Conservation (phyloP, 306 rosid species). For the Cicer pinnatifidum region DNA sequence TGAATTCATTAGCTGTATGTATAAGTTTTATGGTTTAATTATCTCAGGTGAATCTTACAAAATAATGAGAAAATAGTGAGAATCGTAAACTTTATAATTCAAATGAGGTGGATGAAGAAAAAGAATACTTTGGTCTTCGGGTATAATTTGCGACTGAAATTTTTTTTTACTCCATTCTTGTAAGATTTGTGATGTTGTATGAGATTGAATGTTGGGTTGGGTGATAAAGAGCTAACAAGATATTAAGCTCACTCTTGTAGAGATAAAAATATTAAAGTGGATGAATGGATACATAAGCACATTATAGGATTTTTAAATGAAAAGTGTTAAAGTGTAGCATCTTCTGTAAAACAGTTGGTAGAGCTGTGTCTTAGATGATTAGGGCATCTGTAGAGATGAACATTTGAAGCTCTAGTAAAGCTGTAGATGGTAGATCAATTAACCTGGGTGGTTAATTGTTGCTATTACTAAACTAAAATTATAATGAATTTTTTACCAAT, state of each 20-base stretch:
- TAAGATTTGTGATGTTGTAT: not conserved
- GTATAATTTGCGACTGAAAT: conserved; percentile 16
- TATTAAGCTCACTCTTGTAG: not conserved
- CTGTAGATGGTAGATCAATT: too few species aligned
- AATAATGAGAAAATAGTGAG: not conserved
- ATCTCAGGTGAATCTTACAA: not conserved
- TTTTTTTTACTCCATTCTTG: not conserved
- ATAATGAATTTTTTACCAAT: not conserved
- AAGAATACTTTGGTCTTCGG: not conserved
- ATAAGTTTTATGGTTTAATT: not conserved
- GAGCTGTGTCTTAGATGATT: too few species aligned
- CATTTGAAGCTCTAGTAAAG: too few species aligned
- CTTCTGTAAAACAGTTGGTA: too few species aligned
- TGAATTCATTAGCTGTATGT: conserved; percentile 32
- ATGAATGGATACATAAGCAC: not conserved
- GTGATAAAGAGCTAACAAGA: not conserved
- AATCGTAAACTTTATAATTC: not conserved
- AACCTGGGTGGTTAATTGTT: not conserved
- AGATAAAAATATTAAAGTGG: not conserved
- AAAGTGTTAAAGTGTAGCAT: too few species aligned
- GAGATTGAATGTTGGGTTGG: not conserved
- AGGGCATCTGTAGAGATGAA: too few species aligned
- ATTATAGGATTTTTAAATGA: too few species aligned
- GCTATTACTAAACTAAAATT: conserved; percentile 11
- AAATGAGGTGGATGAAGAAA: conserved; percentile 9